Evolutionary conservation across 305 asterid genomes (phyloP).

Genomic region (Fraxinus ornus): DNA sequence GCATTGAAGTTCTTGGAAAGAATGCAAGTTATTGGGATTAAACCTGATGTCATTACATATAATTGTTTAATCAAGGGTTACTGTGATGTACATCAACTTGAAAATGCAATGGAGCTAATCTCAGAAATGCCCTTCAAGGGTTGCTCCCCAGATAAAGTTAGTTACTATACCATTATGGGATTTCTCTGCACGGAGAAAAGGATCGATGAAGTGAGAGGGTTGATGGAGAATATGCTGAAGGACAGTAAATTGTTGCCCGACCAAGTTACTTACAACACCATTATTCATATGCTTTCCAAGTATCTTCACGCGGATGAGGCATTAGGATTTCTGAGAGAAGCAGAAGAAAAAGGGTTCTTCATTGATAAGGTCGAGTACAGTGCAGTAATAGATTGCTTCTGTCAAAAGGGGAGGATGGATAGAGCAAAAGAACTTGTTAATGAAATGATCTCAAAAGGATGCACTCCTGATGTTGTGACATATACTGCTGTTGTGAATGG

Average conservation of each 20-base stretch:
- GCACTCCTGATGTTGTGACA: conserved; percentile 89
- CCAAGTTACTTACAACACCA: conserved; percentile 66
- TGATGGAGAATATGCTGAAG: conserved; percentile 64
- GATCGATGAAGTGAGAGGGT: conserved; percentile 58
- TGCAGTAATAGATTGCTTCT: conserved; percentile 68
- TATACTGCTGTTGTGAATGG: conserved; percentile 81
- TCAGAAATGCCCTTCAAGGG: conserved; percentile 67
- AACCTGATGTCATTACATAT: conserved; percentile 64
- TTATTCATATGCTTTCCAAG: conserved; percentile 80
- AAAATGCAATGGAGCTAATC: conserved; percentile 61
- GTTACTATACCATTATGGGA: conserved; percentile 71
- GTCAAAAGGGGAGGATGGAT: conserved; percentile 61
- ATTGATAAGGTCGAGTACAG: conserved; percentile 77
- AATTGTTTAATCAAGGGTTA: conserved; percentile 88
- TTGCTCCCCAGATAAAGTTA: conserved; percentile 77
- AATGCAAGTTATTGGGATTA: conserved; percentile 71
- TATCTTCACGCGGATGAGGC: conserved; percentile 77
- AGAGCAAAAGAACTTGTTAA: conserved; percentile 72
- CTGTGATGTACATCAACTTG: conserved; percentile 59
- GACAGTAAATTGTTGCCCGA: conserved; percentile 61
- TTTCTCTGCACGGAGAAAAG: conserved; percentile 59
- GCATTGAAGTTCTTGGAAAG: conserved; percentile 71
- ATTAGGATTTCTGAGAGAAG: conserved; percentile 58
- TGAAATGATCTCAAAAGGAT: conserved; percentile 71
- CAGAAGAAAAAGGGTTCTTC: conserved; percentile 65